A percentile compares a stretch with the other conserved stretches of the same genome.
Evolutionary conservation across 768 basidiomycete genomes (phyloP).

Genomic region (Phaeotremella skinneri): DNA sequence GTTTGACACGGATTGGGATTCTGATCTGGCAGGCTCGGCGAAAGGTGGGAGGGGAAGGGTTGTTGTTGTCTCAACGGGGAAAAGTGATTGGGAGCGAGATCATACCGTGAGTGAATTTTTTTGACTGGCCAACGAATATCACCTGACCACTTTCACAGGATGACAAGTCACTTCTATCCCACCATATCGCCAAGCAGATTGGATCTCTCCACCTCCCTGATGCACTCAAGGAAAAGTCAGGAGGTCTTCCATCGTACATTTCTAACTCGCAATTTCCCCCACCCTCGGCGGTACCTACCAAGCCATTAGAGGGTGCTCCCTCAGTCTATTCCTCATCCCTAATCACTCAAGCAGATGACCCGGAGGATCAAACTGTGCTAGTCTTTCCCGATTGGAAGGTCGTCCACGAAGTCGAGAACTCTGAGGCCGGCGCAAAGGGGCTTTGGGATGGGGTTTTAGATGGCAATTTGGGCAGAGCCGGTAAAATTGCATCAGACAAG

Average conservation of each 20-base stretch:
- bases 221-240: conserved; percentile 9
- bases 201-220: conserved; percentile 21
- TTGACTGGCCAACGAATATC: background rate
- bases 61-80: conserved; percentile 82
- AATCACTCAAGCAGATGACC: conserved; percentile 64
- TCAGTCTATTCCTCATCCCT: conserved; percentile 84
- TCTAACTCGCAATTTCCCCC: conserved; percentile 16
- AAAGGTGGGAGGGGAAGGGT: conserved; percentile 82
- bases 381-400: conserved; percentile 91
- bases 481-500: conserved; percentile 12
- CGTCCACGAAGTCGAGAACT: conserved; percentile 67
- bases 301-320: conserved; percentile 56
- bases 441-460: conserved; percentile 67
- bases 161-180: conserved; percentile 68
- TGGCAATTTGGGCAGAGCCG: conserved; percentile 52
- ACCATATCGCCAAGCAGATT: conserved; percentile 54
- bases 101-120: conserved; percentile 56
- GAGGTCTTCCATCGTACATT: conserved; percentile 3
- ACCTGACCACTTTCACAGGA: conserved; percentile 46
- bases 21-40: conserved; percentile 78
- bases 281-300: conserved; percentile 39
- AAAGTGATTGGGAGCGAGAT: conserved; percentile 80
- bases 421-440: conserved; percentile 64
- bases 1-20: conserved; percentile 75
- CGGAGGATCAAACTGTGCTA: conserved; percentile 71